Conservation (phyloP, 2,329 filamentous ascomycete species). For the Leptographium galeiforme region DNA sequence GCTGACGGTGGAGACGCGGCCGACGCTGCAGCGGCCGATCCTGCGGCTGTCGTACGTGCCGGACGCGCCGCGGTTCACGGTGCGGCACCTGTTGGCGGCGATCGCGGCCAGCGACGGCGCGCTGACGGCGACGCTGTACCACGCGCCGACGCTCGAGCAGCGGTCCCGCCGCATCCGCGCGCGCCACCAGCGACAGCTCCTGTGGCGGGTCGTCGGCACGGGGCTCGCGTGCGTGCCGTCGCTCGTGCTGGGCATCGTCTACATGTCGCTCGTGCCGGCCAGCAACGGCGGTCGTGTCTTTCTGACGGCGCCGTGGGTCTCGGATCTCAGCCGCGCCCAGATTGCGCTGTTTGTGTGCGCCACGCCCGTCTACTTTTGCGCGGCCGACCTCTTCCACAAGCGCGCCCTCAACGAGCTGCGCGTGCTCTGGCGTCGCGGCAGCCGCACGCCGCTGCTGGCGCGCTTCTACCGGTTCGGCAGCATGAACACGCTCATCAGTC, state of each 20-base stretch:
- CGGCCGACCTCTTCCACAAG: slow-evolving; percentile 72
- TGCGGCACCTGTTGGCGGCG: slow-evolving; percentile 57
- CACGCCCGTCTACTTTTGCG: slow-evolving; percentile 77
- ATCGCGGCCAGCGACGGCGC: slow-evolving; percentile 53
- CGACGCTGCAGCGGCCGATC: slow-evolving; percentile 50
- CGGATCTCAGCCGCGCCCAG: slow-evolving; percentile 62
- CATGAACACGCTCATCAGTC: slow-evolving; percentile 88
- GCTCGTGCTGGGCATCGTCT: slow-evolving; percentile 77
- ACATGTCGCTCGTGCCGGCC: slow-evolving; percentile 66
- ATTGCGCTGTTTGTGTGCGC: slow-evolving; percentile 70
- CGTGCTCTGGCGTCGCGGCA: slow-evolving; percentile 64
- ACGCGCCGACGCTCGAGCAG: slow-evolving; percentile 73
- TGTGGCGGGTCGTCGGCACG: slow-evolving; percentile 59
- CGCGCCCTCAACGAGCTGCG: slow-evolving; percentile 67
- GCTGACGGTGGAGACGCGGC: slow-evolving; percentile 38
- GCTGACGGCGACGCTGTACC: slow-evolving; percentile 58
- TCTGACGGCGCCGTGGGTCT: slow-evolving; percentile 57
- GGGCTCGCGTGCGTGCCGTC: slow-evolving; percentile 62
- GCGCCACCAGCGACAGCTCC: slow-evolving; percentile 53
- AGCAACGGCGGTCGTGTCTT: slow-evolving; percentile 45
- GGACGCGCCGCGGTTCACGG: slow-evolving; percentile 52
- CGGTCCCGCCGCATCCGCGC: slow-evolving; percentile 59
- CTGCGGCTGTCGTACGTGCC: slow-evolving; percentile 61
- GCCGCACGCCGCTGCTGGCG: slow-evolving; percentile 56
- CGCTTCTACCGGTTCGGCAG: slow-evolving; percentile 88